A percentile compares a stretch with the other conserved stretches of the same genome.
These are phyloP conservation scores for Rhododendron mucronatum DNA, from an alignment of 148 eudicot genomes.

Conservation along the genomic window DNA sequence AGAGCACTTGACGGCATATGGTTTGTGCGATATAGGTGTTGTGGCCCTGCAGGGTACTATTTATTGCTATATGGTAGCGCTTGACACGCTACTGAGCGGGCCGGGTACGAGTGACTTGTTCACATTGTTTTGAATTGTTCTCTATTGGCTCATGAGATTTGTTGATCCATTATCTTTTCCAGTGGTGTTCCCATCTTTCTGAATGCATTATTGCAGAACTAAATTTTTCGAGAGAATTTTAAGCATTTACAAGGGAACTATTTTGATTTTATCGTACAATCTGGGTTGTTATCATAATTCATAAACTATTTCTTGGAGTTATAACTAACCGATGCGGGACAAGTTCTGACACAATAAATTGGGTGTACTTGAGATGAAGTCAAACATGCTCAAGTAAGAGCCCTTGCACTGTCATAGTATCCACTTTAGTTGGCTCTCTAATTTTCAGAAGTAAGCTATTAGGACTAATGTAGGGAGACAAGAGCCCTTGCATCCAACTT, in stretches of 20 bases:
- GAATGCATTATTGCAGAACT: background rate
- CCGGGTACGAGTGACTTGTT: background rate
- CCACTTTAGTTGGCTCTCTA: background rate
- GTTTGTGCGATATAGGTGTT: background rate
- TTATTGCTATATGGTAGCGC: background rate
- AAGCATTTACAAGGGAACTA: background rate
- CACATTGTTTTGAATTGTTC: background rate
- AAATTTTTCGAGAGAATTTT: background rate
- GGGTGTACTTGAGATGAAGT: background rate
- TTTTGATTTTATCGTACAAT: background rate
- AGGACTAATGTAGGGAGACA: background rate
- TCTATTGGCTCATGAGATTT: background rate
- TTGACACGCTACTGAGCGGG: background rate
- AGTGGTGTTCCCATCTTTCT: background rate
- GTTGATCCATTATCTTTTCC: background rate
- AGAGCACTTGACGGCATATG: background rate
- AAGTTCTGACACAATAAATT: background rate
- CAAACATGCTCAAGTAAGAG: background rate
- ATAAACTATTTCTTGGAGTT: background rate
- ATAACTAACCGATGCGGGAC: background rate
- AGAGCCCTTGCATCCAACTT: background rate
- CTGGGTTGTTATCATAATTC: background rate
- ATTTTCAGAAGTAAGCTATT: background rate
- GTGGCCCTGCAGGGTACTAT: background rate
- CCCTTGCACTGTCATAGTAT: background rate